These are phyloP conservation scores for Lactarius pseudohatsudake DNA, from an alignment of 768 basidiomycete genomes.

Conservation along the genomic window DNA sequence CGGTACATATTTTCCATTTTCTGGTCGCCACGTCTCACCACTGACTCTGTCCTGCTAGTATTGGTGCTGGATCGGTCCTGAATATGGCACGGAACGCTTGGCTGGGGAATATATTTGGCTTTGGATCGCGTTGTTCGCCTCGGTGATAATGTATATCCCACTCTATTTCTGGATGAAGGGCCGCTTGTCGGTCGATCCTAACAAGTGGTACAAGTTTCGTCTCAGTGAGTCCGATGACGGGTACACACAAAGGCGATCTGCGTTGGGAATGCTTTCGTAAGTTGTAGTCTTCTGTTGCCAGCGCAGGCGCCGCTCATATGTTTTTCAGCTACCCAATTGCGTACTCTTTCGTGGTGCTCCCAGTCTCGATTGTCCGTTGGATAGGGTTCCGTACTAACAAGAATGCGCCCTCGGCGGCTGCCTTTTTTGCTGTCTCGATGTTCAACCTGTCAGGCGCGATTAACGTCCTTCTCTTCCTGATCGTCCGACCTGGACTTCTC, in stretches of 20 bases:
- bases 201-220: conserved; percentile 40
- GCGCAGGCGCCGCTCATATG: not conserved
- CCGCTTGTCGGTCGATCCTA: conserved; percentile 36
- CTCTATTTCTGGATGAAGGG: conserved; percentile 41
- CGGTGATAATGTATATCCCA: conserved; percentile 37
- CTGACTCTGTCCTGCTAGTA: conserved; percentile 26
- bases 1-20: conserved; percentile 30
- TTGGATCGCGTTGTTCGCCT: conserved; percentile 42
- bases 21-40: not conserved
- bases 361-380: not conserved
- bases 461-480: conserved; percentile 44
- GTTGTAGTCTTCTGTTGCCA: not conserved
- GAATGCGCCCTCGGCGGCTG: conserved; percentile 35
- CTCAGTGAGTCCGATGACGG: conserved; percentile 17
- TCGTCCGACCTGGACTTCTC: conserved; percentile 38
- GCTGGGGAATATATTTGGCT: conserved; percentile 47
- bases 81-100: conserved; percentile 36
- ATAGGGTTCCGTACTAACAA: conserved; percentile 3
- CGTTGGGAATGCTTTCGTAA: conserved; percentile 34
- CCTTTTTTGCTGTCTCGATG: conserved; percentile 36
- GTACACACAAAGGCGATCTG: conserved; percentile 12
- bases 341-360: too few relatives aligned
- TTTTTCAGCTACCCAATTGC: conserved; percentile 38
- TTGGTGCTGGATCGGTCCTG: conserved; percentile 46
- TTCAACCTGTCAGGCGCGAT: conserved; percentile 42